Evolutionary conservation across 768 basidiomycete species (phyloP).

Genomic region (Mycena floridula): DNA sequence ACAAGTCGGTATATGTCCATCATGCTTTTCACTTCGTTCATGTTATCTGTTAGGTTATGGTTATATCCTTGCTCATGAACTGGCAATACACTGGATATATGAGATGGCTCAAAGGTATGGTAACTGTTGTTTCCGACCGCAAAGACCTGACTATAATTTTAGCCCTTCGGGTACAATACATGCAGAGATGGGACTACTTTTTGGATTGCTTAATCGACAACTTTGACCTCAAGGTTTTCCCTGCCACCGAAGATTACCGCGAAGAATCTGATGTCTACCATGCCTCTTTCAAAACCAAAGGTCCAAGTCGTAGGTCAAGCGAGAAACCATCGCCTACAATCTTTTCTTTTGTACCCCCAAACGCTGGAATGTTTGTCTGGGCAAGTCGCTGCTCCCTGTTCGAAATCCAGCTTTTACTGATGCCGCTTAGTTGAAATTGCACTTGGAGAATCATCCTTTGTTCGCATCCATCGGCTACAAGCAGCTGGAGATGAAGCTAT

Average conservation of each 20-base stretch:
- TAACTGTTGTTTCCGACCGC: background rate
- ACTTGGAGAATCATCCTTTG: conserved; percentile 52
- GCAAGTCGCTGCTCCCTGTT: conserved; percentile 26
- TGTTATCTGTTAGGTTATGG: conserved; percentile 47
- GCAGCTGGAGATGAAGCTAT: conserved; percentile 52
- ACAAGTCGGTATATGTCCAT: conserved; percentile 40
- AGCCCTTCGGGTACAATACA: conserved; percentile 54
- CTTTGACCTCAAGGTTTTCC: conserved; percentile 47
- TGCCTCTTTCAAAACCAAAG: conserved; percentile 31
- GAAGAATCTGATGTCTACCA: conserved; percentile 36
- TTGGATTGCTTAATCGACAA: conserved; percentile 58
- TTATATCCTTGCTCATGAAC: conserved; percentile 52
- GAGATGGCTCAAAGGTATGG: conserved; percentile 66
- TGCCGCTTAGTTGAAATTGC: conserved; percentile 59
- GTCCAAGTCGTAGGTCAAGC: conserved; percentile 19
- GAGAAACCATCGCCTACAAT: conserved; percentile 35
- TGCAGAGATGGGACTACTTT: conserved; percentile 51
- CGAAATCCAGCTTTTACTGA: too few relatives aligned
- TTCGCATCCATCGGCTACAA: conserved; percentile 30
- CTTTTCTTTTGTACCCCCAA: conserved; percentile 70
- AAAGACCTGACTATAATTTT: background rate
- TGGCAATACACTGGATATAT: conserved; percentile 73
- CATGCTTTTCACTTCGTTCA: background rate
- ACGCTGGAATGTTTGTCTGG: conserved; percentile 80
- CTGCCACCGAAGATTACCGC: conserved; percentile 22